Evolutionary conservation across 2,329 filamentous ascomycete species (phyloP).

Genomic region (Pyrenophora graminea): DNA sequence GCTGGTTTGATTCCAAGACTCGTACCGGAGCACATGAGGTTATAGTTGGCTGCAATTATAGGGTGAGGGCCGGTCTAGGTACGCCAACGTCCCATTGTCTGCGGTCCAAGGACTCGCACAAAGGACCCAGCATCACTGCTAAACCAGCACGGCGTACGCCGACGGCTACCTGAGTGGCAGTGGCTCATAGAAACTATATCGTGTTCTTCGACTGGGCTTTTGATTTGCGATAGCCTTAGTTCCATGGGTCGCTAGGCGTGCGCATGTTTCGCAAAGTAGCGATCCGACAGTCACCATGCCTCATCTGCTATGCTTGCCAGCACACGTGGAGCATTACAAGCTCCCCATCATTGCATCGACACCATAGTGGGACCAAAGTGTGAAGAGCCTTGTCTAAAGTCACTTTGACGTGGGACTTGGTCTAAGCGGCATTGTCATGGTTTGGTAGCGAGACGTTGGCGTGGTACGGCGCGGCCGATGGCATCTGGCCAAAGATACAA

Average conservation of each 20-base stretch:
- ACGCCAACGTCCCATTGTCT: slow-evolving; percentile 11
- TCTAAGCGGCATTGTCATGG: slow-evolving; percentile 4
- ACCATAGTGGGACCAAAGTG: background rate
- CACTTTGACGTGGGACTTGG: slow-evolving; percentile 1
- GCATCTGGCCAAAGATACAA: slow-evolving; percentile 22
- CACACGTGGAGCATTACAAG: background rate
- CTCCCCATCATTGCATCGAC: background rate
- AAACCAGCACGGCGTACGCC: slow-evolving; percentile 30
- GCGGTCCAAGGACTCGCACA: slow-evolving; percentile 33
- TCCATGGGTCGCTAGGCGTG: background rate
- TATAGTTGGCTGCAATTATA: slow-evolving; percentile 9
- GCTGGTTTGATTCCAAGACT: background rate
- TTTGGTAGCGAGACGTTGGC: slow-evolving; percentile 39
- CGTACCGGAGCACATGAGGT: slow-evolving; percentile 2
- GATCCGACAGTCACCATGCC: background rate
- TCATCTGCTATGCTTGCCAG: background rate
- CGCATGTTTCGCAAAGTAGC: slow-evolving; percentile 2
- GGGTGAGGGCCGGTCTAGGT: slow-evolving; percentile 7
- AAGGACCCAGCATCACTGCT: slow-evolving; percentile 38
- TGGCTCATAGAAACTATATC: slow-evolving; percentile 6
- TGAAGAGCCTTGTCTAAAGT: background rate
- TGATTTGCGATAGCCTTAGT: slow-evolving; percentile 1
- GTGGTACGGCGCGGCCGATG: slow-evolving; percentile 42
- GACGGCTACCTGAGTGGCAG: slow-evolving; percentile 16
- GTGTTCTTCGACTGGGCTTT: slow-evolving; percentile 7